Conservation (phyloP, 495 filamentous ascomycete species). For the Neurospora sp. region DNA sequence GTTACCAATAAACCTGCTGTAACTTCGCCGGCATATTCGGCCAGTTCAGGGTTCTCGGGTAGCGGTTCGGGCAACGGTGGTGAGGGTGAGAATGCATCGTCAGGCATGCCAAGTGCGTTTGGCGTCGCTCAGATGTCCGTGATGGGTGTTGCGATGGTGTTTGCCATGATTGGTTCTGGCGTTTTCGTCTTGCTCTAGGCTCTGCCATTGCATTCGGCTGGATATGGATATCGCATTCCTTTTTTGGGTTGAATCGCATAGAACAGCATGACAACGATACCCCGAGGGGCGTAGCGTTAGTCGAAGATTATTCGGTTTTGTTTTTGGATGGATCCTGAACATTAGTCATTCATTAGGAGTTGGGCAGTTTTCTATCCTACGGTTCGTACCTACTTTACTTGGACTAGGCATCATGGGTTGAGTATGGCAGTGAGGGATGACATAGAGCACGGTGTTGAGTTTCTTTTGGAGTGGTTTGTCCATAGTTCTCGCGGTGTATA, state of each 20-base stretch:
- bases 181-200: constrained; percentile 22
- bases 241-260: not conserved
- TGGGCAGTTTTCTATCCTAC: not conserved
- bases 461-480: not conserved
- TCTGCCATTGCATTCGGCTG: not conserved
- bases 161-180: constrained; percentile 34
- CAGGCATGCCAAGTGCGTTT: constrained; percentile 20
- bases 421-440: not conserved
- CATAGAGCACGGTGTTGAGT: not conserved
- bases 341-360: not conserved
- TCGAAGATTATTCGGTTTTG: not conserved
- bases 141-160: constrained; percentile 24
- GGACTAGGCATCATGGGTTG: not conserved
- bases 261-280: not conserved
- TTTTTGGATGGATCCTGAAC: not conserved
- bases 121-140: constrained; percentile 24
- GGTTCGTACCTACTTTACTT: not conserved
- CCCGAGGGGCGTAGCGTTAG: not conserved
- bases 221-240: not conserved
- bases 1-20: constrained; percentile 20
- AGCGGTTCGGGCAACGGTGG: not conserved
- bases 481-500: not conserved
- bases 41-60: constrained; percentile 28
- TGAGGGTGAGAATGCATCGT: constrained; percentile 21
- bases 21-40: constrained; percentile 27